These are phyloP conservation scores for Jatropha curcas DNA, from an alignment of 345 rosid genomes.

Conservation along the genomic window DNA sequence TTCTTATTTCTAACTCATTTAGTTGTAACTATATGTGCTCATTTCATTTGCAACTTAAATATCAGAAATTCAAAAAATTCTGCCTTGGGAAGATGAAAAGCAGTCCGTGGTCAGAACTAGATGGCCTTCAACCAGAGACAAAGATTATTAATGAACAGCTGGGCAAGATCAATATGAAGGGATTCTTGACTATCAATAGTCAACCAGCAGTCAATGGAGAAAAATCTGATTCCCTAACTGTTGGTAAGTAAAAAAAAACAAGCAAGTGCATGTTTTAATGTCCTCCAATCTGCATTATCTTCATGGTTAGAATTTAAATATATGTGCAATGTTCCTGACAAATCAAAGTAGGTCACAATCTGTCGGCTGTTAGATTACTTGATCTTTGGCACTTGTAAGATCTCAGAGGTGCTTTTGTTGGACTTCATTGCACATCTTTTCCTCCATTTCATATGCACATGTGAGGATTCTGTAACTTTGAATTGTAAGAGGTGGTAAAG, in stretches of 20 bases:
- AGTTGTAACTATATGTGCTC: constrained; percentile 14
- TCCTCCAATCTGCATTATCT: neutral
- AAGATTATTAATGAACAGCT: constrained; percentile 83
- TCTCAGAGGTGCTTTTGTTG: neutral
- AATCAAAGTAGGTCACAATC: neutral
- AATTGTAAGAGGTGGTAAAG: neutral
- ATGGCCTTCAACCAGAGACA: constrained; percentile 93
- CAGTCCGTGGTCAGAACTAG: constrained; percentile 96
- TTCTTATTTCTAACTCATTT: constrained; percentile 1
- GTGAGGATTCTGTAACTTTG: neutral
- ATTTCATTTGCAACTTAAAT: constrained; percentile 21
- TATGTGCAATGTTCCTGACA: neutral
- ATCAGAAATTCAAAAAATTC: constrained; percentile 77
- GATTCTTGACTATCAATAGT: constrained; percentile 93
- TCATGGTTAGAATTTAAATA: neutral
- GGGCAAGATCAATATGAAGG: constrained; percentile 77
- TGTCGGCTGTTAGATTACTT: neutral
- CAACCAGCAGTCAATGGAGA: constrained; percentile 94
- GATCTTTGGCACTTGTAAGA: constrained; percentile 1
- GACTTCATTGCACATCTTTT: neutral
- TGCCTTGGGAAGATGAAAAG: constrained; percentile 82
- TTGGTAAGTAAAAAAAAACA: constrained; percentile 49
- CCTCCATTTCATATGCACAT: neutral
- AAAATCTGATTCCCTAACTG: constrained; percentile 72
- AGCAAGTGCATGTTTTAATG: neutral